Base-by-base conservation (phyloP, 495 filamentous ascomycete species). In the Opeltia flavorubescens region DNA sequence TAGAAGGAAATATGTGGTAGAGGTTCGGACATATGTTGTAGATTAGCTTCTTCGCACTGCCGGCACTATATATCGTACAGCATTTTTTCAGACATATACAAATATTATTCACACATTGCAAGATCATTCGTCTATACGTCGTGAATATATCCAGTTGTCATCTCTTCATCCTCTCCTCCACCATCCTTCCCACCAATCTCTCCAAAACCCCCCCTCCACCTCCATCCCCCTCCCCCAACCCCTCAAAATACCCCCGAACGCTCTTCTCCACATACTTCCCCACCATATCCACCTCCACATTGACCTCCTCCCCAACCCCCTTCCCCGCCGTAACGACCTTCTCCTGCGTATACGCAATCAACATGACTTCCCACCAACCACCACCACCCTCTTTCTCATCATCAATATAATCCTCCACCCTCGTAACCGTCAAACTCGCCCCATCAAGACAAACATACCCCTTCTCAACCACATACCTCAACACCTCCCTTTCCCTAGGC, bases 261-360 rank as follows among this genome's bases (percentile, higher is more conserved):
- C 84, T 87, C 77, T 95, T 99, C 78, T 95, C 93, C 17, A 95
- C 89, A 61, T 96, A 95, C 73, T 99, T 99, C 4, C 89, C 93
- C 53, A 95, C 81, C 71, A 95, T 88, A 63, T 99, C 93, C 43
- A 96, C 94, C 72, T 99, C 93, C 15, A 96, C 81, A 62, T 99
- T 99, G 26, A 96, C 87, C 43, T 75, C 71, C 5, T 95, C 87
- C 1, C 93, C 89, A n/a, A 68, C 63, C 61, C 72, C 68, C 74
- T 99, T 96, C 9, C 61, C 65, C 8, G 83, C 86, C 48, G 83
- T 84, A 1, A 95, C 86, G 28, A 96, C 78, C 62, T 81, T 80
- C 66, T 89, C 87, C 69, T 95, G 93, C 31, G 93, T 95, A 57
- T 99, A 99, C n/a, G 85, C 77, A 62, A 99, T 94, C 36, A 99